Percentiles rank a stretch among this genome's conserved stretches.
phyloP scores from a whole-genome alignment of 805 yeast species.

The Torulaspora gathmanii region DNA sequence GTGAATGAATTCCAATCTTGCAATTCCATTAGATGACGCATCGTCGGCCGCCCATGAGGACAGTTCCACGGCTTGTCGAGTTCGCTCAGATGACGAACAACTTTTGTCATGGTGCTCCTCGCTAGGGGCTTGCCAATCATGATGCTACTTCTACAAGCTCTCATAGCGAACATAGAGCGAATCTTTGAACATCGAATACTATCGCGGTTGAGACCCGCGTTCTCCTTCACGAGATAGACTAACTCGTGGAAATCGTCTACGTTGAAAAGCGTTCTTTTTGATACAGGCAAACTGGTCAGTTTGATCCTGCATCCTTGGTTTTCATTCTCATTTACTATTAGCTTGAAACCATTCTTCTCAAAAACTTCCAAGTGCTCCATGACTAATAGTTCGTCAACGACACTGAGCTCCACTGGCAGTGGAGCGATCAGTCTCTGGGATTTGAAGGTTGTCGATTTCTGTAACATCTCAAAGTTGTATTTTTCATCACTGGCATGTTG shows the following conservation, averaged over 20 bases:
- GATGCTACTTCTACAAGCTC: constrained; percentile 89
- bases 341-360: constrained; percentile 70
- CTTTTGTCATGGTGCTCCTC: constrained; percentile 53
- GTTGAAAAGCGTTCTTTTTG: constrained; percentile 65
- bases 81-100: constrained; percentile 62
- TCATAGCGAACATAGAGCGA: constrained; percentile 81
- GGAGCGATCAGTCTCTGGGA: constrained; percentile 68
- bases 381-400: constrained; percentile 73
- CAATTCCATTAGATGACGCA: constrained; percentile 78
- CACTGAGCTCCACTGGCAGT: constrained; percentile 54
- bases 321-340: constrained; percentile 46
- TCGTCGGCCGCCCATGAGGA: constrained; percentile 97
- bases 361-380: constrained; percentile 56
- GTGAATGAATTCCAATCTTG: constrained; percentile 43
- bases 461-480: constrained; percentile 74
- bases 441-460: constrained; percentile 51
- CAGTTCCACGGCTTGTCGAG: constrained; percentile 94
- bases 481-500: constrained; percentile 99
- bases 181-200: constrained; percentile 64
- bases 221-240: constrained; percentile 58
- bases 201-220: constrained; percentile 40
- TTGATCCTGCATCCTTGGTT: constrained; percentile 54
- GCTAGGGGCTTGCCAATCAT: constrained; percentile 84
- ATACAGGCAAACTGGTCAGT: constrained; percentile 64
- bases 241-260: constrained; percentile 68